Evolutionary conservation across 345 rosid species (phyloP).

Genomic region (Ceriops tagal): DNA sequence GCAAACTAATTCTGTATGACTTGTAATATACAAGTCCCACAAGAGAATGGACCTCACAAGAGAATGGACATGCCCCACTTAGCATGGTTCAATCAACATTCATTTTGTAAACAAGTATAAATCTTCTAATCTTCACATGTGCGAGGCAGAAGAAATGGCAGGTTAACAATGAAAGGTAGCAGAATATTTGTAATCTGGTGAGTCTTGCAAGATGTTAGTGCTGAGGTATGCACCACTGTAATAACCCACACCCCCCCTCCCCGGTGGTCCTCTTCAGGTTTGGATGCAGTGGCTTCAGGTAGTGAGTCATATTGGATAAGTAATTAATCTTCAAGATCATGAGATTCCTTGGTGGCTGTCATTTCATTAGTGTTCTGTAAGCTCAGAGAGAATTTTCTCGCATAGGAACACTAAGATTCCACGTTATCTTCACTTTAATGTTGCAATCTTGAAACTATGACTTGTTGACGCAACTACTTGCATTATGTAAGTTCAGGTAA

Average conservation of each 20-base stretch:
- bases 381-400: not conserved
- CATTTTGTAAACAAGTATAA: too few relatives aligned
- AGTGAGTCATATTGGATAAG: not conserved
- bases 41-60: too few relatives aligned
- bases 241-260: not conserved
- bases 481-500: constrained; percentile 49
- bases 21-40: too few relatives aligned
- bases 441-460: not conserved
- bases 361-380: not conserved
- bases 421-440: not conserved
- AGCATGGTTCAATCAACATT: too few relatives aligned
- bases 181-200: not conserved
- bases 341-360: not conserved
- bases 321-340: not conserved
- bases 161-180: not conserved
- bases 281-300: not conserved
- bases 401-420: not conserved
- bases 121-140: too few relatives aligned
- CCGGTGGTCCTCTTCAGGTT: too few relatives aligned
- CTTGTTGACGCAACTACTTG: constrained; percentile 3
- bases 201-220: not conserved
- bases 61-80: too few relatives aligned
- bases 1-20: too few relatives aligned
- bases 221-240: not conserved
- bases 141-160: too few relatives aligned